Percentiles rank a stretch among this genome's conserved stretches.
phyloP scores from a whole-genome alignment of 768 basidiomycete genomes.

The Serendipita sp. region DNA sequence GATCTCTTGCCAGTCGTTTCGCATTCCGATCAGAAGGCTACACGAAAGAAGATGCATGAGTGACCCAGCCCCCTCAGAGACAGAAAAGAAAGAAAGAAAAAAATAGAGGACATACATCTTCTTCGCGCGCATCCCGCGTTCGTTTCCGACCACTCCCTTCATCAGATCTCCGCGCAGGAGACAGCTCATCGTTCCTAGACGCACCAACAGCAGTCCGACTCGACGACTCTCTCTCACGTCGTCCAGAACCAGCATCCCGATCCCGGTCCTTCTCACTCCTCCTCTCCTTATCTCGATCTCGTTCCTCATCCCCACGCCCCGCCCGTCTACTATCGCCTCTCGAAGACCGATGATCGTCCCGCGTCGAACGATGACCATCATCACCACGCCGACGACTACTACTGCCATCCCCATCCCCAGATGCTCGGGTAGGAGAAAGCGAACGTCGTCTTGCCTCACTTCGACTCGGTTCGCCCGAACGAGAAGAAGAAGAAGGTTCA shows the following conservation, averaged over 20 bases:
- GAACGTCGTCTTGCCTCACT: background rate
- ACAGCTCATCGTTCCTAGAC: background rate
- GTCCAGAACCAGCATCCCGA: background rate
- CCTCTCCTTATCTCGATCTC: conserved; percentile 7
- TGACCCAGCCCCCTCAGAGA: too few species aligned
- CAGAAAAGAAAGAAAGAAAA: background rate
- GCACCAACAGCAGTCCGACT: background rate
- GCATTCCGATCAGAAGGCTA: conserved; percentile 2
- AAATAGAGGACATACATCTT: background rate
- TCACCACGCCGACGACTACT: background rate
- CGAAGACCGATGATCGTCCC: background rate
- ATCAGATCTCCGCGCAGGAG: background rate
- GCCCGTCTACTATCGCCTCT: background rate
- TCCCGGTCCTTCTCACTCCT: conserved; percentile 3
- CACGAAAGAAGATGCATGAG: background rate
- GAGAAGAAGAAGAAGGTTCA: background rate
- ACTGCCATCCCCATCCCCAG: background rate
- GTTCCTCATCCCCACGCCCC: background rate
- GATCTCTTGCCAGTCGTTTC: conserved; percentile 1
- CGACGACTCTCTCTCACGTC: background rate
- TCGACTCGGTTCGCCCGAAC: background rate
- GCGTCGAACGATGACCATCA: background rate
- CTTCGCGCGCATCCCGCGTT: conserved; percentile 1
- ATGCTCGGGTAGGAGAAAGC: background rate
- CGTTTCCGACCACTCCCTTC: background rate